phyloP scores from a whole-genome alignment of 2,329 filamentous ascomycete species.

The Colletotrichum godetiae region DNA sequence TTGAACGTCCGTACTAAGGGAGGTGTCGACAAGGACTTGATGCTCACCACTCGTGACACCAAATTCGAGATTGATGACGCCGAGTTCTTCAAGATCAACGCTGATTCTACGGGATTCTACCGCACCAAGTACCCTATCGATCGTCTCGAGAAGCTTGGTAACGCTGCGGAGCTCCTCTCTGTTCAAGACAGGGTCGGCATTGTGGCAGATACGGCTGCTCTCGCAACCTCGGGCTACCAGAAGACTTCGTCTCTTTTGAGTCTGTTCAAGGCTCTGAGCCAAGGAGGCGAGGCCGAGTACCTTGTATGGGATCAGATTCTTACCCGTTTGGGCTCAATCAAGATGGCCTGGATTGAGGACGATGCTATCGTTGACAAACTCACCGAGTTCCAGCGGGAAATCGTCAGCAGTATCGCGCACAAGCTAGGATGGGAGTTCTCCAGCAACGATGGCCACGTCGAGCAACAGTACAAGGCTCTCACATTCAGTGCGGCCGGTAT shows the following conservation, averaged over 20 bases:
- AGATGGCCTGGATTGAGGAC: slow-evolving; percentile 89
- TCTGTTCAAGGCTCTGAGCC: slow-evolving; percentile 84
- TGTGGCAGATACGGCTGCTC: slow-evolving; percentile 90
- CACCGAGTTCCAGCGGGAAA: slow-evolving; percentile 83
- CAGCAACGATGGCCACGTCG: slow-evolving; percentile 85
- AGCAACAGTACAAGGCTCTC: slow-evolving; percentile 94
- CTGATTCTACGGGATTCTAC: slow-evolving; percentile 93
- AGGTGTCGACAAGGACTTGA: slow-evolving; percentile 82
- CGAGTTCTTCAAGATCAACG: slow-evolving; percentile 97
- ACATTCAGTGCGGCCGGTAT: slow-evolving; percentile 88
- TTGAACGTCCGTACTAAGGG: slow-evolving; percentile 85
- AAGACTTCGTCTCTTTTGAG: slow-evolving; percentile 91
- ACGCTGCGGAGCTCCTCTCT: slow-evolving; percentile 84
- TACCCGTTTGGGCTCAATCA: slow-evolving; percentile 80
- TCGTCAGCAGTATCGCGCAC: slow-evolving; percentile 84
- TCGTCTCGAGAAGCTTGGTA: slow-evolving; percentile 86
- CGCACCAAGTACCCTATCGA: slow-evolving; percentile 88
- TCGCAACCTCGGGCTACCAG: slow-evolving; percentile 91
- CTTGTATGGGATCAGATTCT: slow-evolving; percentile 96
- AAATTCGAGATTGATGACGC: slow-evolving; percentile 81
- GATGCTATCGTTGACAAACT: slow-evolving; percentile 78
- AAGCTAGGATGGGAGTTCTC: slow-evolving; percentile 90
- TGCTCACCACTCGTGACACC: slow-evolving; percentile 71
- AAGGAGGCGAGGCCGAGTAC: slow-evolving; percentile 83
- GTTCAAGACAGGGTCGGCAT: slow-evolving; percentile 95